These are phyloP conservation scores for Solanum corneliomulleri DNA, from an alignment of 257 asterid species.

Conservation along the genomic window DNA sequence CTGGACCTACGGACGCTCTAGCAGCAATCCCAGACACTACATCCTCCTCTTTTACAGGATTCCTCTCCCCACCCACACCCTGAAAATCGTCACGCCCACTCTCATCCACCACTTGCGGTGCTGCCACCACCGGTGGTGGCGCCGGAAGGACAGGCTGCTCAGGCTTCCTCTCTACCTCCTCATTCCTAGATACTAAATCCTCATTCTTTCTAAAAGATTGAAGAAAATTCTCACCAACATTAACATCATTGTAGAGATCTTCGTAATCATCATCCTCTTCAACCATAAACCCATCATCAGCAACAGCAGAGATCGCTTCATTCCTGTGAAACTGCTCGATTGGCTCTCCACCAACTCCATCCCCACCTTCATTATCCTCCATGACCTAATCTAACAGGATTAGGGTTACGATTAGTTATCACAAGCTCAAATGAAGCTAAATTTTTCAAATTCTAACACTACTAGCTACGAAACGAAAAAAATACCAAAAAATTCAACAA, in stretches of 20 bases:
- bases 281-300: slow-evolving; percentile 62
- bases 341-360: slow-evolving; percentile 40
- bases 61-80: slow-evolving; percentile 23
- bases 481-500: not conserved
- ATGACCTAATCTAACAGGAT: not conserved
- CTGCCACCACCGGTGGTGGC: not conserved
- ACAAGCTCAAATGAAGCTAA: not conserved
- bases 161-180: slow-evolving; percentile 25
- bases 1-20: slow-evolving; percentile 10
- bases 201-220: slow-evolving; percentile 60
- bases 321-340: slow-evolving; percentile 54
- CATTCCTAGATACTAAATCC: slow-evolving; percentile 14
- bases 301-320: slow-evolving; percentile 80
- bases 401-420: not conserved
- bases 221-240: slow-evolving; percentile 82
- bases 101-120: not conserved
- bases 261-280: slow-evolving; percentile 85
- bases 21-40: not conserved
- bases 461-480: not conserved
- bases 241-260: slow-evolving; percentile 91
- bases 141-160: not conserved
- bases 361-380: slow-evolving; percentile 16
- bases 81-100: slow-evolving; percentile 8
- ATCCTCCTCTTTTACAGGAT: slow-evolving; percentile 15
- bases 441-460: not conserved